Evolutionary conservation across 805 yeast genomes (phyloP).

Genomic region (Wickerhamomyces xylosicus): DNA sequence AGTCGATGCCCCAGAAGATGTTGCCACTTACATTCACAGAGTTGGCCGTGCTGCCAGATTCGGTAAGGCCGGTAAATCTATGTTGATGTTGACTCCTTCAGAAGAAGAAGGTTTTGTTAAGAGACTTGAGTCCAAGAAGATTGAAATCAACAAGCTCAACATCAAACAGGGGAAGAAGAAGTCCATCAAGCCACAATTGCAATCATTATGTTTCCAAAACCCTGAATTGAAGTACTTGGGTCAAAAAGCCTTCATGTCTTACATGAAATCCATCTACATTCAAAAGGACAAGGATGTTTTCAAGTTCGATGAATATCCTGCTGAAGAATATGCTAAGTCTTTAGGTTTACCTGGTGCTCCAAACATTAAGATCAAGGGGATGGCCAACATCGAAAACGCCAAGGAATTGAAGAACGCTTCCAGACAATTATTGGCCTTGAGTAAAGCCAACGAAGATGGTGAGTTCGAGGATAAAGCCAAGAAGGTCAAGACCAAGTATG

Average conservation of each 20-base stretch:
- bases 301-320: constrained; percentile 63
- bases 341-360: constrained; percentile 97
- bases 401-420: constrained; percentile 78
- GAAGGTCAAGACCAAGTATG: constrained; percentile 77
- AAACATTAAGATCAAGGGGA: constrained; percentile 62
- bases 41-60: constrained; percentile 97
- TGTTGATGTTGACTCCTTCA: constrained; percentile 72
- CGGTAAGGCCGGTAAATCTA: constrained; percentile 74
- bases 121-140: constrained; percentile 49
- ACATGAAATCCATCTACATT: constrained; percentile 72
- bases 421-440: constrained; percentile 50
- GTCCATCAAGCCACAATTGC: constrained; percentile 73
- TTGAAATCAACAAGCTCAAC: constrained; percentile 62
- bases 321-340: constrained; percentile 78
- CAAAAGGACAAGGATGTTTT: constrained; percentile 86
- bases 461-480: constrained; percentile 28
- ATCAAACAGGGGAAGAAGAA: constrained; percentile 65
- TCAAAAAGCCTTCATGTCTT: constrained; percentile 92
- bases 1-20: constrained; percentile 89
- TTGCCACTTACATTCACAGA: constrained; percentile 85
- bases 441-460: constrained; percentile 56
- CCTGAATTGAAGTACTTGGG: constrained; percentile 90
- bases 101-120: constrained; percentile 73
- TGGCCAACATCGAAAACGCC: constrained; percentile 27
- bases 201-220: constrained; percentile 81